Conservation (phyloP, 2,329 filamentous ascomycete species). For the Diplodia seriata region DNA sequence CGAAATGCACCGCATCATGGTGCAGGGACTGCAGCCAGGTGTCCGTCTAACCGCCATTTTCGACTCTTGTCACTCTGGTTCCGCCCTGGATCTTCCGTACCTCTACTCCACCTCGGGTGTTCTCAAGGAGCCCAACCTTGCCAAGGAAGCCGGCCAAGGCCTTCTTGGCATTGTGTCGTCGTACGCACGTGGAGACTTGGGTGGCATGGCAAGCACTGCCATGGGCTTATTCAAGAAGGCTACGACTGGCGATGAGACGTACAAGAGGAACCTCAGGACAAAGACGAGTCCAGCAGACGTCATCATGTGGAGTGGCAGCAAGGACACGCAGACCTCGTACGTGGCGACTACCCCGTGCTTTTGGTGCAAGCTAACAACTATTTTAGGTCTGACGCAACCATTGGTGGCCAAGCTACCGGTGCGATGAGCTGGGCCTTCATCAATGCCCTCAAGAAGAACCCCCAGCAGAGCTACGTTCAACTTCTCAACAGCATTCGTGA, state of each 20-base stretch:
- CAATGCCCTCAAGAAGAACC: slow-evolving; percentile 85
- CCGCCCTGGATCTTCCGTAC: slow-evolving; percentile 78
- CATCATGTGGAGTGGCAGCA: slow-evolving; percentile 97
- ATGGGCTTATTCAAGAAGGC: slow-evolving; percentile 88
- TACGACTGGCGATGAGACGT: slow-evolving; percentile 76
- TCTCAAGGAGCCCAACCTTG: slow-evolving; percentile 81
- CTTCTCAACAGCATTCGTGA: slow-evolving; percentile 95
- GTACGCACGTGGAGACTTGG: slow-evolving; percentile 84
- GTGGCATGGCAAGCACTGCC: slow-evolving; percentile 79
- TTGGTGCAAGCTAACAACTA: slow-evolving; percentile 6
- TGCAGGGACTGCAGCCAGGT: slow-evolving; percentile 77
- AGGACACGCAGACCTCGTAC: slow-evolving; percentile 92
- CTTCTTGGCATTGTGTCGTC: slow-evolving; percentile 74
- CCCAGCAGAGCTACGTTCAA: slow-evolving; percentile 94
- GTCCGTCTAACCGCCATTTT: slow-evolving; percentile 85
- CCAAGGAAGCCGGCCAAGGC: slow-evolving; percentile 78
- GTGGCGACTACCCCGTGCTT: slow-evolving; percentile 34
- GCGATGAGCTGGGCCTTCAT: slow-evolving; percentile 99
- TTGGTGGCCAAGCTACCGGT: slow-evolving; percentile 86
- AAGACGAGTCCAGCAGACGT: slow-evolving; percentile 96
- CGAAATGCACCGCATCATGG: slow-evolving; percentile 82
- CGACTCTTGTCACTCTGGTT: slow-evolving; percentile 81
- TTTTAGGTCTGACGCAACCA: slow-evolving; percentile 76
- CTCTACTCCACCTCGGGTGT: slow-evolving; percentile 81
- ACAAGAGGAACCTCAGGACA: slow-evolving; percentile 81